Conservation (phyloP, 1,284 basidiomycete genomes). For the Ceratobasidium sp. region DNA sequence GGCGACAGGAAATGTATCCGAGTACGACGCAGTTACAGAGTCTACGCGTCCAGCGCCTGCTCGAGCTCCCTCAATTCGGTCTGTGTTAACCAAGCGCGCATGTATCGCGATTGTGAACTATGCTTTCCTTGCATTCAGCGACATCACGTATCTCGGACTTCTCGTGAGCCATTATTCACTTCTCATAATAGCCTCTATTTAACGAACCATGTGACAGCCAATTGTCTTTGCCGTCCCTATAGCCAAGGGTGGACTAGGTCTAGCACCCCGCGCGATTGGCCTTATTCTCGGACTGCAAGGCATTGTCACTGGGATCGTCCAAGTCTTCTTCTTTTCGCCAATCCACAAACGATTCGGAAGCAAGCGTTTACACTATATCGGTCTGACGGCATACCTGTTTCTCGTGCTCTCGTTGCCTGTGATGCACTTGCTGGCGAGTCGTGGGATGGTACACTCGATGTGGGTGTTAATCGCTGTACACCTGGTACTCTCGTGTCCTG, state of each 20-base stretch:
- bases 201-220: neutral
- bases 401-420: constrained; percentile 38
- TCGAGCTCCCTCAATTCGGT: neutral
- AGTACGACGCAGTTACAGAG: constrained; percentile 3
- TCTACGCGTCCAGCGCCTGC: neutral
- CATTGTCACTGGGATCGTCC: constrained; percentile 35
- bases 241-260: constrained; percentile 42
- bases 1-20: neutral
- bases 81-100: constrained; percentile 24
- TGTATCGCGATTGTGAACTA: constrained; percentile 31
- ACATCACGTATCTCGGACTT: constrained; percentile 15
- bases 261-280: constrained; percentile 41
- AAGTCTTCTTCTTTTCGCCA: constrained; percentile 42
- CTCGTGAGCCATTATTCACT: neutral
- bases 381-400: constrained; percentile 30
- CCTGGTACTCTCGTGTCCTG: constrained; percentile 12
- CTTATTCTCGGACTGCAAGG: constrained; percentile 43
- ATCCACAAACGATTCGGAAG: constrained; percentile 42
- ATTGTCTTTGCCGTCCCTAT: constrained; percentile 43
- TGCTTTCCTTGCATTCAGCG: constrained; percentile 29
- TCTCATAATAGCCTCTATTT: neutral
- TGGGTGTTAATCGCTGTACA: constrained; percentile 36
- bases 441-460: constrained; percentile 1
- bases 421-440: constrained; percentile 37
- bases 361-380: constrained; percentile 38